Evolutionary conservation across 805 yeast genomes (phyloP).

Genomic region (Wickerhamomyces bisporus): DNA sequence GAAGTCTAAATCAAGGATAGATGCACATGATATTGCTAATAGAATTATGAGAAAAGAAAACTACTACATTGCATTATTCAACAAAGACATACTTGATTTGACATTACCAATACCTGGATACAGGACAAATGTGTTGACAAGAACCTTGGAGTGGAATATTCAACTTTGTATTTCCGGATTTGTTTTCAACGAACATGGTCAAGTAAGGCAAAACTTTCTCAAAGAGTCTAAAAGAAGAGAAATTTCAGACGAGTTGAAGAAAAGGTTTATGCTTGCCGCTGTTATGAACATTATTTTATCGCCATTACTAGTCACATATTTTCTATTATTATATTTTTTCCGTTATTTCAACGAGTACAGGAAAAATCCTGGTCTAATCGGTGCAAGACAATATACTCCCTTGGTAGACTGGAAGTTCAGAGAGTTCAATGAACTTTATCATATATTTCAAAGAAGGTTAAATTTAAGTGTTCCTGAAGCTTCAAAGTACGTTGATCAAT

Average conservation of each 20-base stretch:
- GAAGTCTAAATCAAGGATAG: conserved; percentile 68
- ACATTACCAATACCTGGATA: conserved; percentile 50
- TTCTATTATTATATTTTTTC: conserved; percentile 78
- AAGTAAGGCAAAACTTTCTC: conserved; percentile 63
- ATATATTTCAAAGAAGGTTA: conserved; percentile 75
- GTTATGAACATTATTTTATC: conserved; percentile 74
- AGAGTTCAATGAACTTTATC: conserved; percentile 90
- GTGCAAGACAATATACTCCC: conserved; percentile 87
- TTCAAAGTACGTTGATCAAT: conserved; percentile 78
- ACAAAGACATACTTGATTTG: conserved; percentile 67
- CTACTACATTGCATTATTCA: conserved; percentile 84
- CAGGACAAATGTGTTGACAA: conserved; percentile 51
- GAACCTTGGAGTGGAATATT: conserved; percentile 91
- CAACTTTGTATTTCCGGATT: conserved; percentile 83
- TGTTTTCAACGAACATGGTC: conserved; percentile 80
- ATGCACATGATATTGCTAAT: conserved; percentile 93
- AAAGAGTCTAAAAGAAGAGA: conserved; percentile 65
- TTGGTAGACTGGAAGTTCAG: conserved; percentile 93
- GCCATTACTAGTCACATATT: conserved; percentile 82
- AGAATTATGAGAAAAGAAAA: conserved; percentile 94
- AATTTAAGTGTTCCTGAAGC: conserved; percentile 78
- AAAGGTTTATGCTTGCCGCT: conserved; percentile 85
- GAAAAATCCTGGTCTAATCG: conserved; percentile 77
- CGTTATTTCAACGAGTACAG: conserved; percentile 90
- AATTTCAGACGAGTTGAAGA: conserved; percentile 62